These are phyloP conservation scores for Protomyces inundatus DNA, from an alignment of 1,139 yeast species.

Conservation along the genomic window DNA sequence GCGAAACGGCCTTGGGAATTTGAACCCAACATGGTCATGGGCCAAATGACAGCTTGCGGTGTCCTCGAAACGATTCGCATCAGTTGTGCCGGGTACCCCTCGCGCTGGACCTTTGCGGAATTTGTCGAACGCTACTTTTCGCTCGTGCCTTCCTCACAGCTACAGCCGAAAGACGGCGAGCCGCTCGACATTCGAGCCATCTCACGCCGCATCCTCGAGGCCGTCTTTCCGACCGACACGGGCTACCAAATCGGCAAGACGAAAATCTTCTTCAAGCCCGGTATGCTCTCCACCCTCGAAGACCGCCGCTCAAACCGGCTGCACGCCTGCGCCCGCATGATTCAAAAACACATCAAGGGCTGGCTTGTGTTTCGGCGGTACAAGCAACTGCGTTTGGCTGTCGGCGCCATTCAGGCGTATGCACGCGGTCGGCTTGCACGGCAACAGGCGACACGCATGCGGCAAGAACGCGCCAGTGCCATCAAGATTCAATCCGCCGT, in stretches of 20 bases:
- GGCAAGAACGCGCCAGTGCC: constrained; percentile 41
- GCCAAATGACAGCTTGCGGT: constrained; percentile 97
- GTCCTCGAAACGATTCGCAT: constrained; percentile 93
- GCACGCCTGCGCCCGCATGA: constrained; percentile 68
- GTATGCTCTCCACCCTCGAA: constrained; percentile 84
- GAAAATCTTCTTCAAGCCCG: constrained; percentile 89
- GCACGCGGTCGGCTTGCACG: constrained; percentile 1
- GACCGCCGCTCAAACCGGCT: constrained; percentile 75
- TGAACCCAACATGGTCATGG: constrained; percentile 89
- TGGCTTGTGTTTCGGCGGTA: constrained; percentile 49
- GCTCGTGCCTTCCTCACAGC: constrained; percentile 63
- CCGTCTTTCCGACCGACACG: constrained; percentile 54
- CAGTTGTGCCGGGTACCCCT: constrained; percentile 97
- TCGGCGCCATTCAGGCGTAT: constrained; percentile 1
- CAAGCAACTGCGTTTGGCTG: constrained; percentile 44
- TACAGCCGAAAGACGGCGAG: constrained; percentile 44
- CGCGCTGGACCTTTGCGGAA: constrained; percentile 92
- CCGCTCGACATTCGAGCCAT: constrained; percentile 35
- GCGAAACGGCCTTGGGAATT: constrained; percentile 93
- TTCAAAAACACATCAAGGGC: constrained; percentile 66
- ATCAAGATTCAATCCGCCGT: constrained; percentile 54
- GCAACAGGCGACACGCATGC: background rate
- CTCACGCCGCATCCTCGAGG: constrained; percentile 61
- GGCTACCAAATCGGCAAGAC: constrained; percentile 78
- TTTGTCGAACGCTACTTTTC: constrained; percentile 87